A percentile compares a stretch with the other conserved stretches of the same genome.
These are phyloP conservation scores for Curvularia eragrostidis DNA, from an alignment of 2,329 filamentous ascomycete genomes.

Conservation along the genomic window DNA sequence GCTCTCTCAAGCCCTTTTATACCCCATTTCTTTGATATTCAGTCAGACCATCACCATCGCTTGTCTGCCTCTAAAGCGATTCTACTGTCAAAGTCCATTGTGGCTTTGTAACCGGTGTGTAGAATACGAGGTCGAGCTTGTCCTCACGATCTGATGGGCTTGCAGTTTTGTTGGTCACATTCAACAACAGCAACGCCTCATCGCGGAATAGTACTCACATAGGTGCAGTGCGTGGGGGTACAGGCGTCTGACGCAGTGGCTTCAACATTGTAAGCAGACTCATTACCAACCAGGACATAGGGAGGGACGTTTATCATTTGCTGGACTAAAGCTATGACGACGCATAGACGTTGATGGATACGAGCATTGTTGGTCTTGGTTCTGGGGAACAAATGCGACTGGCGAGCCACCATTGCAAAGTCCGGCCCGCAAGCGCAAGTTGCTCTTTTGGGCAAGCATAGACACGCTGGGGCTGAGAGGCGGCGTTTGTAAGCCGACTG, in stretches of 20 bases:
- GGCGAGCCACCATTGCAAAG: conserved; percentile 2
- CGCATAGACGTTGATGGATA: no score
- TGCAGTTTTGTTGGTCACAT: neutral
- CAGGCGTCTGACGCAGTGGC: conserved; percentile 6
- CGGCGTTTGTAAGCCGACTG: neutral
- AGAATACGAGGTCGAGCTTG: conserved; percentile 5
- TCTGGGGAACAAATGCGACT: neutral
- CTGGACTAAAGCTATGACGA: neutral
- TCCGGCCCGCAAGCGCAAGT: neutral
- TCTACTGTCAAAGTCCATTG: neutral
- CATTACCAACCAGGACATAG: neutral
- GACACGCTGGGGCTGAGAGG: conserved; percentile 3
- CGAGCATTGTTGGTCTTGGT: neutral
- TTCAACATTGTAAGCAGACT: conserved; percentile 1
- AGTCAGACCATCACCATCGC: neutral
- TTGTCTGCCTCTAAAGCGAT: neutral
- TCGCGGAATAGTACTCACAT: neutral
- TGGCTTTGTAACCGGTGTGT: conserved; percentile 4
- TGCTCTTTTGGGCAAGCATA: neutral
- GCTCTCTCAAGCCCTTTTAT: neutral
- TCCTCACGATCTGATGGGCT: conserved; percentile 6
- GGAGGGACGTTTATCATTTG: neutral
- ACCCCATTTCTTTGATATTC: neutral
- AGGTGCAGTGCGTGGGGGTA: neutral
- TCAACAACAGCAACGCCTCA: neutral